A percentile compares a stretch with the other conserved stretches of the same genome.
Conservation (phyloP, 2,329 filamentous ascomycete species). For the Colletotrichum sp. region DNA sequence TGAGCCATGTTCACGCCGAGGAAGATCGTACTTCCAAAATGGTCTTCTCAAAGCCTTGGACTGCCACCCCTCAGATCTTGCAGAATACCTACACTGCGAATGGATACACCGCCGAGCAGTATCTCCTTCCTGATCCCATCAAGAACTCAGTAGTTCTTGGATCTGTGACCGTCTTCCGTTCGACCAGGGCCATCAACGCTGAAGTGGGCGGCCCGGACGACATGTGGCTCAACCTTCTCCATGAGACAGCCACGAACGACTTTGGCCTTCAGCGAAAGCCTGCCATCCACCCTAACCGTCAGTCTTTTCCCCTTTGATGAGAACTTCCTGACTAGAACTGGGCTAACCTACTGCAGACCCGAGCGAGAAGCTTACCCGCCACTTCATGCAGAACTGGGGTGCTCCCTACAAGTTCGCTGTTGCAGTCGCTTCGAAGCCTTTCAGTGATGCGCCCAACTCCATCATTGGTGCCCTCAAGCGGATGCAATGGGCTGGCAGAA, state of each 20-base stretch:
- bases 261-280: constrained; percentile 51
- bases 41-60: background rate
- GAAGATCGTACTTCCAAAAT: constrained; percentile 11
- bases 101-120: constrained; percentile 11
- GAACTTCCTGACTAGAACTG: constrained; percentile 4
- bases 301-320: constrained; percentile 19
- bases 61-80: constrained; percentile 21
- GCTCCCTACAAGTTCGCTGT: constrained; percentile 72
- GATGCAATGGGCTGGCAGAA: constrained; percentile 59
- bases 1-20: constrained; percentile 21
- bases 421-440: constrained; percentile 53
- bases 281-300: constrained; percentile 37
- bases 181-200: constrained; percentile 56
- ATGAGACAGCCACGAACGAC: constrained; percentile 27
- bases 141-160: constrained; percentile 47
- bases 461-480: constrained; percentile 57
- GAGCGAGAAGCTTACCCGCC: constrained; percentile 51
- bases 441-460: constrained; percentile 50
- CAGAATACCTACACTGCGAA: background rate
- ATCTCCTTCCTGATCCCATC: constrained; percentile 48
- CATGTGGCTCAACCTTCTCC: constrained; percentile 59
- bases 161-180: constrained; percentile 59
- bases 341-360: constrained; percentile 34
- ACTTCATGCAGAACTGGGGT: constrained; percentile 64
- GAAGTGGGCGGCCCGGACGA: constrained; percentile 63